Percentiles rank a stretch among this genome's conserved stretches.
These are phyloP conservation scores for Ceratocystis albifundus DNA, from an alignment of 2,329 filamentous ascomycete species.

Conservation along the genomic window DNA sequence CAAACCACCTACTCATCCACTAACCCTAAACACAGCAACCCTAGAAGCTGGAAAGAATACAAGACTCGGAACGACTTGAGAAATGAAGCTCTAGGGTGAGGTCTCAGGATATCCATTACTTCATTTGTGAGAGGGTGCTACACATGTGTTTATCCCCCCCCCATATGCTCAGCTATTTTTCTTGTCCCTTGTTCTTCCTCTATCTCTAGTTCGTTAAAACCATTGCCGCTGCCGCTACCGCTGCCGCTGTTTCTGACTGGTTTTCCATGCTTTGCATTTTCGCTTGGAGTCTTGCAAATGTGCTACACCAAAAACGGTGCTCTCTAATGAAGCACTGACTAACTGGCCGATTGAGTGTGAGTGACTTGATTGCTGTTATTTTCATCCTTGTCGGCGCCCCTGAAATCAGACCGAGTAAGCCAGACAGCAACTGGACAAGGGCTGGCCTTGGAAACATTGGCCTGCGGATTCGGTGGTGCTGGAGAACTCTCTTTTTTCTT, in stretches of 20 bases:
- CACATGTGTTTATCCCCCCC: not conserved
- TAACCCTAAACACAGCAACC: not conserved
- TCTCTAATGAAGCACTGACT: conserved; percentile 13
- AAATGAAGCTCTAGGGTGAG: not conserved
- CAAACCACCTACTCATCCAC: not conserved
- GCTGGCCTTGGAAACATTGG: conserved; percentile 4
- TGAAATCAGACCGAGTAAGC: conserved; percentile 1
- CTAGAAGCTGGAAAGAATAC: conserved; percentile 1
- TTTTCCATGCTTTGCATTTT: not conserved
- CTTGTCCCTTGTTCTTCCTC: not conserved
- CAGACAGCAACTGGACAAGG: not conserved
- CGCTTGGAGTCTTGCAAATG: conserved; percentile 5
- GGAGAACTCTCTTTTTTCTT: conserved; percentile 18
- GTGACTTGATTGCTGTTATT: conserved; percentile 7
- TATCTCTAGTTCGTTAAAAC: not conserved
- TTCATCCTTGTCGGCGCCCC: conserved; percentile 10
- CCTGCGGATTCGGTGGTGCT: conserved; percentile 3
- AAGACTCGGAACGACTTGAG: conserved; percentile 2
- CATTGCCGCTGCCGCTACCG: not conserved
- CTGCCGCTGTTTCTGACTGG: not conserved
- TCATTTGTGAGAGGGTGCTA: not conserved
- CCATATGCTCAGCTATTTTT: too few species aligned
- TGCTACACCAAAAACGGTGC: conserved; percentile 12
- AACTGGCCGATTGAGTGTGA: not conserved
- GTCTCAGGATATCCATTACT: not conserved